Conservation (phyloP, 306 rosid species). For the Vigna trinervia region DNA sequence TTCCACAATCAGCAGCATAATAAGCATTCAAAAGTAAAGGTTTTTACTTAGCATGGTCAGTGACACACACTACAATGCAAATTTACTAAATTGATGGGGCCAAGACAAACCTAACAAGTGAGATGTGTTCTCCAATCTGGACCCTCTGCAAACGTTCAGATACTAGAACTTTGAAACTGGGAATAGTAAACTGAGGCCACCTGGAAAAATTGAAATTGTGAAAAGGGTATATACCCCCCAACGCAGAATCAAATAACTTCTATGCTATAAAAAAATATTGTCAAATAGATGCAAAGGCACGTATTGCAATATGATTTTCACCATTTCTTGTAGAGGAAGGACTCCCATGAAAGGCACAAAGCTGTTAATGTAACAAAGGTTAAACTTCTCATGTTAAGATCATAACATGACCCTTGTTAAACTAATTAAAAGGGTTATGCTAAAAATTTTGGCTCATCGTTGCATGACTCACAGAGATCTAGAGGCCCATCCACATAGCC, state of each 20-base stretch:
- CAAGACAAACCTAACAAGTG: slow-evolving; percentile 80
- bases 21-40: slow-evolving; percentile 50
- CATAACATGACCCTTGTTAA: slow-evolving; percentile 15
- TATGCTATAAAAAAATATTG: not conserved
- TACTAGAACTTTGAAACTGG: slow-evolving; percentile 72
- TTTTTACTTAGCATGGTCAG: slow-evolving; percentile 14
- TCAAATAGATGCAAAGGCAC: slow-evolving; percentile 22
- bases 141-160: slow-evolving; percentile 72
- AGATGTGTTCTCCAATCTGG: slow-evolving; percentile 74
- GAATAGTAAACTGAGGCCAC: slow-evolving; percentile 89
- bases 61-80: slow-evolving; percentile 4
- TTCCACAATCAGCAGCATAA: slow-evolving; percentile 70
- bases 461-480: slow-evolving; percentile 77
- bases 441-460: slow-evolving; percentile 15
- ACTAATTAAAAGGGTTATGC: slow-evolving; percentile 32
- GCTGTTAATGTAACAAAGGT: slow-evolving; percentile 67
- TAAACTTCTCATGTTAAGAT: slow-evolving; percentile 26
- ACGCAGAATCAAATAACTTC: slow-evolving; percentile 18
- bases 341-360: slow-evolving; percentile 84
- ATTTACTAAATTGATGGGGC: not conserved
- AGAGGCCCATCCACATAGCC: slow-evolving; percentile 90
- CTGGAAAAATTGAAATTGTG: slow-evolving; percentile 55
- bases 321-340: slow-evolving; percentile 84
- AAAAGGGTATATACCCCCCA: slow-evolving; percentile 14
- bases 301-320: slow-evolving; percentile 48